Percentiles rank a stretch among this genome's conserved stretches.
These are phyloP conservation scores for Penicillium antarcticum DNA, from an alignment of 495 filamentous ascomycete species.

Conservation along the genomic window DNA sequence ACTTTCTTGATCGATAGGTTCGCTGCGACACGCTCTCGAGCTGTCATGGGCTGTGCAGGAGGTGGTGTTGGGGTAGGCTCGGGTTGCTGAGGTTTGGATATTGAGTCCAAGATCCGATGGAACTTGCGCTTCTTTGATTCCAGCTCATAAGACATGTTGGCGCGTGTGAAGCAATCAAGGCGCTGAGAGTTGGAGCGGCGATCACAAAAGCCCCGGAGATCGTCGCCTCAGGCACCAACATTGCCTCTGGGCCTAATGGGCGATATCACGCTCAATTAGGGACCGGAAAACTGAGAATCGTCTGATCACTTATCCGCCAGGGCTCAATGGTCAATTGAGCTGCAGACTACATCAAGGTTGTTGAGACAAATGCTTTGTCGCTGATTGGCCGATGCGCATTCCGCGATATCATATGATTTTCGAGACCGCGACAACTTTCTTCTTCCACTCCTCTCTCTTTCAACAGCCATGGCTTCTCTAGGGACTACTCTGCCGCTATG, in stretches of 20 bases:
- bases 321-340: no score
- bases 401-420: constrained; percentile 18
- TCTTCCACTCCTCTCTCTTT: constrained; percentile 9
- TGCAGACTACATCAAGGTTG: neutral
- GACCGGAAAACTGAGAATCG: neutral
- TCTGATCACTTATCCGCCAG: neutral
- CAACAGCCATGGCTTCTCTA: constrained; percentile 35
- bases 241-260: neutral
- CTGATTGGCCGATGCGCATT: constrained; percentile 25
- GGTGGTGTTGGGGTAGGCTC: constrained; percentile 20
- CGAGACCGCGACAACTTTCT: constrained; percentile 12
- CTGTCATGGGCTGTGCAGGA: constrained; percentile 20
- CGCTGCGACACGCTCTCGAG: constrained; percentile 27
- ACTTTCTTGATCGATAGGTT: constrained; percentile 39
- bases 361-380: constrained; percentile 17
- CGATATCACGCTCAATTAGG: neutral
- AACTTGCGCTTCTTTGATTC: constrained; percentile 57
- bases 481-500: constrained; percentile 29
- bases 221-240: constrained; percentile 19
- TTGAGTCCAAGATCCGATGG: constrained; percentile 53
- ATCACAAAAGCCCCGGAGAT: neutral
- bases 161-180: neutral
- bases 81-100: constrained; percentile 32
- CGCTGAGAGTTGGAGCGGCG: constrained; percentile 6
- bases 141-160: constrained; percentile 48